phyloP scores from a whole-genome alignment of 768 basidiomycete species.

The Cystobasidium tubakii region DNA sequence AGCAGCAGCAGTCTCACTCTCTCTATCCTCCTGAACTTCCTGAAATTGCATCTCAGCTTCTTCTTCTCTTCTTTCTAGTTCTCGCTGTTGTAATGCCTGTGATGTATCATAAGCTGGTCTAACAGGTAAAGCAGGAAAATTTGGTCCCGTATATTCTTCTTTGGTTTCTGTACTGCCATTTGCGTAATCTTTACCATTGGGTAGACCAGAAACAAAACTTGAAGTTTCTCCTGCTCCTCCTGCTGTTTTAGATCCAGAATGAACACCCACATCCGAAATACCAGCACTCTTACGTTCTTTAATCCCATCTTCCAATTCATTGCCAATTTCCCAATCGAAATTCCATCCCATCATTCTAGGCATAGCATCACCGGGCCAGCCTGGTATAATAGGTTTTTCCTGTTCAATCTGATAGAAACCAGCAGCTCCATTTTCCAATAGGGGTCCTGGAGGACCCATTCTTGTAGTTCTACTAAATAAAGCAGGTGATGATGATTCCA shows the following conservation, averaged over 20 bases:
- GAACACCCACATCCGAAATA: neutral
- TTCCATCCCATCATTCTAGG: slow-evolving; percentile 37
- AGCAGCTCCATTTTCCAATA: slow-evolving; percentile 41
- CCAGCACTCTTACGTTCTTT: slow-evolving; percentile 2
- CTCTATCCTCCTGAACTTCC: neutral
- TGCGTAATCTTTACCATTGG: neutral
- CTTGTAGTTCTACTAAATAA: slow-evolving; percentile 43
- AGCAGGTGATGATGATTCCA: neutral
- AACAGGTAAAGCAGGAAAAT: slow-evolving; percentile 15
- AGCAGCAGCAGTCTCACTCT: neutral
- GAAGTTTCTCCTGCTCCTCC: neutral
- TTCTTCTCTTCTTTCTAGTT: neutral
- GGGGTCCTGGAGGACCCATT: slow-evolving; percentile 45
- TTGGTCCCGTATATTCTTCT: slow-evolving; percentile 1
- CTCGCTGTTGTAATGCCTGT: neutral
- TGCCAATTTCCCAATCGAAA: slow-evolving; percentile 35
- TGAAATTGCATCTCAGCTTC: neutral
- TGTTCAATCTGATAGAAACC: slow-evolving; percentile 17
- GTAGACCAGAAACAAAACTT: too few species aligned
- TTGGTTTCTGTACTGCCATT: neutral
- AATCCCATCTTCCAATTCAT: slow-evolving; percentile 18
- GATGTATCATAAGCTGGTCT: neutral
- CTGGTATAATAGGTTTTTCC: slow-evolving; percentile 27
- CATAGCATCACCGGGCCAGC: slow-evolving; percentile 19
- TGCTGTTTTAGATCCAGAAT: neutral